Base-by-base conservation (phyloP, 2,329 filamentous ascomycete genomes). In the Thelonectria olida region DNA sequence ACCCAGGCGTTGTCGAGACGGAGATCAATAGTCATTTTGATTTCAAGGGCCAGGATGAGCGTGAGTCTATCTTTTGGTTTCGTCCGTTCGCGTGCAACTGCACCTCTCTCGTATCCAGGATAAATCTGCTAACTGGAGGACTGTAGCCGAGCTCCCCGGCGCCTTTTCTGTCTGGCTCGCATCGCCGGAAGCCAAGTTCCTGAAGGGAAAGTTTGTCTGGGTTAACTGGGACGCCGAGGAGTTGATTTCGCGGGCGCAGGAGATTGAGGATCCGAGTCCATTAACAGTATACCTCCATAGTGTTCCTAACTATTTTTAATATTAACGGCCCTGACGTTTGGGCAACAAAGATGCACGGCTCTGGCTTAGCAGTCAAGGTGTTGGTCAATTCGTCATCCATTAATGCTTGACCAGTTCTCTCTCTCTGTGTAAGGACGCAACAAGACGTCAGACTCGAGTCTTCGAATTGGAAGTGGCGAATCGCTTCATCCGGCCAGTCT, bases 1-100 rank as follows among this genome's bases (percentile, higher is more conserved):
- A 82, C 7, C 80, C 81, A 1, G 81, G 80, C 1, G 70, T 79
- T 2, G 67, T 82, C 4, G 72, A 68, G 5, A 81, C 77, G 0
- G 79, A 75, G 4, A 76, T 79, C n/a, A 57, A 57, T 34, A 19
- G 28, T 5, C 20, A 22, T 22, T 19, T 41, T 13, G 15, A 15
- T 19, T 12, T 38, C 7, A 31, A 31, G 13, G 25, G 41, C 5
- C 28, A 42, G 36, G 36, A 39, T 19, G 36, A 39, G 36, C 36
- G 36, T 39, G 8, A 39, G 36, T 31, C 13, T 31, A 31, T 31
- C 10, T 13, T 31, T 12, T 31, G 10, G 6, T 12, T 31, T 31
- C 13, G 5, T 12, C 28, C 4, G 7, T 31, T 31, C 13, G 9
- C 28, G 28, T 13, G 6, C 28, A 31, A 10, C 28, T 12, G 28